Conservation (phyloP, 225 moss, liverwort and hornwort genomes). For the Polytrichum commune region DNA sequence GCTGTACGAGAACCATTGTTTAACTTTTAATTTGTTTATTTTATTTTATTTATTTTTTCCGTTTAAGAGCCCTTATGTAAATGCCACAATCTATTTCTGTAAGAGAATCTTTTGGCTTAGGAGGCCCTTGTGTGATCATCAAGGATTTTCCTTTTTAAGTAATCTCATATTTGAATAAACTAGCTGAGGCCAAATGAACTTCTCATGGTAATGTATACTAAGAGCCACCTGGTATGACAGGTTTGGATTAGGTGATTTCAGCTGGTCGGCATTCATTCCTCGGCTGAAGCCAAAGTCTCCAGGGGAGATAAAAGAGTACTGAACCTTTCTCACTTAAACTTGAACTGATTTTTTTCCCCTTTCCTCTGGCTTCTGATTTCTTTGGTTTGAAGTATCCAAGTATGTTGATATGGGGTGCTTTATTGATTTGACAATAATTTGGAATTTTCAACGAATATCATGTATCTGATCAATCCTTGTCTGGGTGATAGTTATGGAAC, state of each 20-base stretch:
- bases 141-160: neutral
- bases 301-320: conserved; percentile 90
- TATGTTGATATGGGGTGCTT: neutral
- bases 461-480: neutral
- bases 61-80: too few relatives aligned
- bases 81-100: too few relatives aligned
- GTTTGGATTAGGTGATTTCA: conserved; percentile 93
- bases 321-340: neutral
- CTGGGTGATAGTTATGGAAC: conserved; percentile 75
- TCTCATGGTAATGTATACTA: neutral
- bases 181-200: neutral
- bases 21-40: too few relatives aligned
- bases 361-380: neutral
- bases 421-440: neutral
- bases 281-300: conserved; percentile 90
- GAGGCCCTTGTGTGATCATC: too few relatives aligned
- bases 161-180: neutral
- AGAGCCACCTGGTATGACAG: conserved; percentile 31
- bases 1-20: too few relatives aligned
- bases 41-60: too few relatives aligned
- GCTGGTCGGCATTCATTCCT: conserved; percentile 90
- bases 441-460: neutral
- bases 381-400: neutral
- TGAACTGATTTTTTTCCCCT: too few relatives aligned
- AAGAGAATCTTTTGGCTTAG: neutral